Evolutionary conservation across 495 filamentous ascomycete genomes (phyloP), one percentile per base, ranked within the genome.

Genomic region (Penicillium cinerascens): DNA sequence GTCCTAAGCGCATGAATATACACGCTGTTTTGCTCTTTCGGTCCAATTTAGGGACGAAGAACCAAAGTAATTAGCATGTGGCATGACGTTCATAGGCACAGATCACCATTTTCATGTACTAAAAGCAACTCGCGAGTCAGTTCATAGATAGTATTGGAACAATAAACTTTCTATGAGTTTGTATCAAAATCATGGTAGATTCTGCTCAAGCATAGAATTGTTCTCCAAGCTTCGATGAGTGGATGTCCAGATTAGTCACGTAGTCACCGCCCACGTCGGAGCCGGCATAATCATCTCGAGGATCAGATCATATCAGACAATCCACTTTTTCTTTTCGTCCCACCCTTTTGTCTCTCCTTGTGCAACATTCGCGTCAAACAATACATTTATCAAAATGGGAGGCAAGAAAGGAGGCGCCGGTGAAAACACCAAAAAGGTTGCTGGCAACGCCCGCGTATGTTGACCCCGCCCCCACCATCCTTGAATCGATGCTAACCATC

Each of bases 391-490:
- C 55, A 71, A 52, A 43, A 75, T 75, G 72, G 70, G 52, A 59
- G 68, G 68, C 42, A 89, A 89, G 72, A 95, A 90, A 72, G 76
- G 72, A 49, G 37, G 37, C 13, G 75, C 64, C 18, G 81, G 76
- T 13, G 88, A 91, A 58, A 88, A 86, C 73, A 86, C 82, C 61
- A 97, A 96, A 78, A 97, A 97, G 75, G 92, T 76, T 0, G 82
- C 82, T 2, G 95, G 93, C 58, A 89, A 97, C 62, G 91, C 92
- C 60, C 76, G 75, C 44, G 78, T 76, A 69, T 52, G 48, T 57
- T 51, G 39, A 58, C 67, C 66, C 64, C 62, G 57, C 65, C 68
- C 68, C 68, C 68, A 52, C 69, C 52, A 60, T 51, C 41, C 27
- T 42, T 53, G 52, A 37, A n/a, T 13, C 36, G 16, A 33, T 33